Conservation (phyloP, 2,329 filamentous ascomycete genomes). For the Microthyrium microscopicum region DNA sequence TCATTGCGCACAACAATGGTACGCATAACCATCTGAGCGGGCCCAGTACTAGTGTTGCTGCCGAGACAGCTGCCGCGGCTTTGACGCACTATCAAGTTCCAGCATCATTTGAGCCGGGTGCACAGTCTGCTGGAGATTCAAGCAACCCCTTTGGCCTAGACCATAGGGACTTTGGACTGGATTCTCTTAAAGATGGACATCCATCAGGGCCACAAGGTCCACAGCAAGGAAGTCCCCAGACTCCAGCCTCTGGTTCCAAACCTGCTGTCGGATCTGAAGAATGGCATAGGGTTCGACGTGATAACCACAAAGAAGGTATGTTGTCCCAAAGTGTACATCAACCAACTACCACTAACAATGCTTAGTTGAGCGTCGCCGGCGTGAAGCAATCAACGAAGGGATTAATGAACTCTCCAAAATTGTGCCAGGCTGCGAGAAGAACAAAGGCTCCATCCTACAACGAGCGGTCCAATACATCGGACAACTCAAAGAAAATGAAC, state of each 20-base stretch:
- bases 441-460: constrained; percentile 92
- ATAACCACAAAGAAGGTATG: constrained; percentile 97
- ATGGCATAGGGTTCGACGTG: constrained; percentile 93
- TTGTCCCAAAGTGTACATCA: constrained; percentile 7
- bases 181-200: constrained; percentile 17
- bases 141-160: constrained; percentile 25
- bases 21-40: constrained; percentile 29
- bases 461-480: constrained; percentile 88
- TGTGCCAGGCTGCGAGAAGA: constrained; percentile 94
- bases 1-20: constrained; percentile 13
- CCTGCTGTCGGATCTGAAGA: constrained; percentile 89
- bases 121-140: constrained; percentile 22
- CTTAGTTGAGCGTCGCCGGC: constrained; percentile 81
- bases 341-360: constrained; percentile 15
- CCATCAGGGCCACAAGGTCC: constrained; percentile 31
- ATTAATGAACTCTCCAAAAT: constrained; percentile 98
- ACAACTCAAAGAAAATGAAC: constrained; percentile 85
- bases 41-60: constrained; percentile 30
- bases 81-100: constrained; percentile 38
- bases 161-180: constrained; percentile 20
- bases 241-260: constrained; percentile 33
- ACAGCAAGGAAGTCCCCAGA: constrained; percentile 28
- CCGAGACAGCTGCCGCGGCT: constrained; percentile 44
- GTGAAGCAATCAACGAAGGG: constrained; percentile 96
- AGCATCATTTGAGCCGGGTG: constrained; percentile 32